Base-by-base conservation (phyloP, 2,329 filamentous ascomycete genomes). In the Aspergillus jensenii region DNA sequence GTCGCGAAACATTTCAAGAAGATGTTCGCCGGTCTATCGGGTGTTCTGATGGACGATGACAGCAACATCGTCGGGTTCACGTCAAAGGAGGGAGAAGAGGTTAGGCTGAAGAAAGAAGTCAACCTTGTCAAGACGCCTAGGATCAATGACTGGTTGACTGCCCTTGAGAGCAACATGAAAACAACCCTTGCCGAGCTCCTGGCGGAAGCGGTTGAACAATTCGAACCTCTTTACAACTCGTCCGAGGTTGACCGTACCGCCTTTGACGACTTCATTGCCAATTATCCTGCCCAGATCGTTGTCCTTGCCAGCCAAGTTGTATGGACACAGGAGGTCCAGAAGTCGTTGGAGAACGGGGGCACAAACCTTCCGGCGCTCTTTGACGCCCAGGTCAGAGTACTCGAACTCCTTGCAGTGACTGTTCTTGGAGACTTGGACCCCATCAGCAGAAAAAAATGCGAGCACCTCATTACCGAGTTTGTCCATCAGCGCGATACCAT, bases 1-100 rank as follows among this genome's bases (percentile, higher is more conserved):
- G 96, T 99, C 65, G 91, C 95, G 41, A 99, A 99, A 75, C 96
- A 99, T 79, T 92, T 99, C 81, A 93, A 96, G 75, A 99, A 99
- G 82, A 99, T 99, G 95, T 99, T 99, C 81, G 95, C 96, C 62
- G 95, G 95, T 61, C 82, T 99, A 48, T 93, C 89, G 4, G 95
- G 95, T 3, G 84, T 99, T 37, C 81, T 93, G 43, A 93, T 97
- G 81, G 91, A 96, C 65, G 92, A 98, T 55, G 90, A 97, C 67
- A 86, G 87, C 25, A 87, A 91, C 61, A 98, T 99, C 62, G 88
- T 89, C 25, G 93, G 92, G 6, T 93, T 98, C 68, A 95, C 90
- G 2, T 99, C 95, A 0, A 97, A 96, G 71, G 96, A 99, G 76
- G 93, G 89, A 52, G 95, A 99, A 76, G 84, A 88, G 61, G 91